These are phyloP conservation scores for Physcomitrium patens DNA, from an alignment of 225 moss, liverwort and hornwort genomes.

Conservation along the genomic window DNA sequence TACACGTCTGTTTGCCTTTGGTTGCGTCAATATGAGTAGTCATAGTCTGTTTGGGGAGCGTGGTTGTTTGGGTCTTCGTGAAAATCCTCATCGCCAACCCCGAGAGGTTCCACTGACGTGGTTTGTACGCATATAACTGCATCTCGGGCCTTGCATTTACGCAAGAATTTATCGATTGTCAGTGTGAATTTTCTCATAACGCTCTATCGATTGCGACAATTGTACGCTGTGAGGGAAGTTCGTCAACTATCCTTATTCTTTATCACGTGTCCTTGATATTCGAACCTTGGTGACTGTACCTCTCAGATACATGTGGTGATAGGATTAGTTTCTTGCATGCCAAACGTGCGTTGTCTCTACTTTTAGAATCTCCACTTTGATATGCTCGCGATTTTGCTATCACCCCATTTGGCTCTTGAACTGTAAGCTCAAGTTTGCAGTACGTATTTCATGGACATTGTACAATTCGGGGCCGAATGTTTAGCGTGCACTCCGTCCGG, in stretches of 20 bases:
- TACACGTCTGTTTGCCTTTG: slow-evolving; percentile 14
- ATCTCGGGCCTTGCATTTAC: slow-evolving; percentile 34
- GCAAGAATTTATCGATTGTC: not conserved
- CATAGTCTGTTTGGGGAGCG: not conserved
- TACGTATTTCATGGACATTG: not conserved
- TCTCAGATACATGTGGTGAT: not conserved
- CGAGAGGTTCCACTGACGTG: slow-evolving; percentile 20
- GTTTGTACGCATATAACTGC: slow-evolving; percentile 28
- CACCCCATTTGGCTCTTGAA: not conserved
- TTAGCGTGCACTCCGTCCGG: not conserved
- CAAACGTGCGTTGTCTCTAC: too few relatives aligned
- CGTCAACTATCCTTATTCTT: not conserved
- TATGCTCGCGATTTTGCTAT: not conserved
- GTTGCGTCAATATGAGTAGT: slow-evolving; percentile 3
- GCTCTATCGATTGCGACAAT: slow-evolving; percentile 11
- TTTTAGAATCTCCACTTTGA: too few relatives aligned
- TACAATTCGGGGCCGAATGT: slow-evolving; percentile 25
- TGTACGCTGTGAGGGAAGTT: not conserved
- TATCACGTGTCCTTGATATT: not conserved
- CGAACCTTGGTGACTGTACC: not conserved
- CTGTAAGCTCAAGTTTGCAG: slow-evolving; percentile 1
- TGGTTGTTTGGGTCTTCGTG: not conserved
- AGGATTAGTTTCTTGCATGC: too few relatives aligned
- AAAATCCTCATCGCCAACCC: not conserved
- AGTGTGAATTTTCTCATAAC: slow-evolving; percentile 8